These are phyloP conservation scores for Effrenium voratum DNA, from an alignment of 73 alveolate species.

Conservation along the genomic window DNA sequence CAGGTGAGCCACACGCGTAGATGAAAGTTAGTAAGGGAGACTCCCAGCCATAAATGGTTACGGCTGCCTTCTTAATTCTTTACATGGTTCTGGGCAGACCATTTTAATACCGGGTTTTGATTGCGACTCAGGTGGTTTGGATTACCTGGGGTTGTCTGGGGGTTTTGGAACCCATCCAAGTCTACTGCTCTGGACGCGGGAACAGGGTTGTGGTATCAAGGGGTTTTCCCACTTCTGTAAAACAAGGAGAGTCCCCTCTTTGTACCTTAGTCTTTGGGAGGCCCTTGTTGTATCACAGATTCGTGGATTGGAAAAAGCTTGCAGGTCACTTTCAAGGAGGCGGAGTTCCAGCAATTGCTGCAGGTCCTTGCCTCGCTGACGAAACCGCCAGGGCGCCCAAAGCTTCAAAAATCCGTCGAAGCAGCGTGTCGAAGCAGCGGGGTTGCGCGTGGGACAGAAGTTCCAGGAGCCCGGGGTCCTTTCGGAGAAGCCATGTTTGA, in stretches of 20 bases:
- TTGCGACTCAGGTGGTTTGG: no score
- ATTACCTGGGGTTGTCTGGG: no score
- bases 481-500: neutral
- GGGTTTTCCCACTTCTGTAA: neutral
- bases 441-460: neutral
- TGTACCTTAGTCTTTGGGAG: neutral
- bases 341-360: slow-evolving; percentile 20
- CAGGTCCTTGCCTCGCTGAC: slow-evolving; percentile 43
- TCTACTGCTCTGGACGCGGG: neutral
- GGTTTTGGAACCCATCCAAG: neutral
- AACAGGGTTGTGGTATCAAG: neutral
- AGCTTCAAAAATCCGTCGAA: neutral
- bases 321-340: slow-evolving; percentile 45
- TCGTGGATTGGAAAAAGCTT: no score
- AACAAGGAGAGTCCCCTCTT: neutral
- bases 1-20: no score
- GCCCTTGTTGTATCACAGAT: neutral
- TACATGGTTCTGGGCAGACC: neutral
- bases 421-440: neutral
- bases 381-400: slow-evolving; percentile 27
- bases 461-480: neutral
- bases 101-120: no score
- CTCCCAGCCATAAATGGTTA: no score
- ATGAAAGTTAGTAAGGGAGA: neutral
- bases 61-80: neutral